Evolutionary conservation across 75 land plant species (phyloP), one percentile per base, ranked within the genome.

Genomic region (Cunninghamia lanceolata): DNA sequence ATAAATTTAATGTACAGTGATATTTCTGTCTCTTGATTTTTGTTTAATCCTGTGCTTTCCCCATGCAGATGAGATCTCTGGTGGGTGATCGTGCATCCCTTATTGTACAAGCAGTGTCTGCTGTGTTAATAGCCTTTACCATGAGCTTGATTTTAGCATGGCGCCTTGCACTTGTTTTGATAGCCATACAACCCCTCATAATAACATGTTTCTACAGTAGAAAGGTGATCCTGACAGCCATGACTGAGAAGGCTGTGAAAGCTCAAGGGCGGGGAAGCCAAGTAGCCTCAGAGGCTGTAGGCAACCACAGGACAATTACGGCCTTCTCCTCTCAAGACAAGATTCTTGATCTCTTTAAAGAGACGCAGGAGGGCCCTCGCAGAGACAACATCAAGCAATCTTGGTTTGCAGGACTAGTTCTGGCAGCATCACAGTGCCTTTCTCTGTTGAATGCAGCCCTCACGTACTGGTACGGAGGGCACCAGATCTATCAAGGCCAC

Each of bases 401-500:
- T 0, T 90, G 93, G 91, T 85, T 77, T 50, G 98, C 95, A 1
- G 98, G 98, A 2, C 13, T 91, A 40, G 94, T 94, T 3, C 93
- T 96, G 1, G 96, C 91, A 17, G 21, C 82, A 16, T 89, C 96
- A 21, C 95, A 90, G 87, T 63, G 90, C 85, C 74, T 91, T 38
- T 88, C 78, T 53, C 32, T 87, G 10, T 90, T 91, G 88, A 88
- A 91, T 5, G 89, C 92, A 95, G 98, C 94, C 4, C 84, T 95
- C 13, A 91, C 89, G 46, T 96, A 93, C 84, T 97, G 96, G 99
- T 97, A 93, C 85, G 99, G 99, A 9, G 97, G 94, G 10, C 86
- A 75, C 35, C 91, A 95, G 39, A 53, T 94, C 53, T 43, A 89
- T 21, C 28, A 91, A 9, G 92, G 92, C 21, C 34, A 85, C 38